Evolutionary conservation across 1,284 basidiomycete genomes (phyloP).

Genomic region (Vanrija pseudolonga): DNA sequence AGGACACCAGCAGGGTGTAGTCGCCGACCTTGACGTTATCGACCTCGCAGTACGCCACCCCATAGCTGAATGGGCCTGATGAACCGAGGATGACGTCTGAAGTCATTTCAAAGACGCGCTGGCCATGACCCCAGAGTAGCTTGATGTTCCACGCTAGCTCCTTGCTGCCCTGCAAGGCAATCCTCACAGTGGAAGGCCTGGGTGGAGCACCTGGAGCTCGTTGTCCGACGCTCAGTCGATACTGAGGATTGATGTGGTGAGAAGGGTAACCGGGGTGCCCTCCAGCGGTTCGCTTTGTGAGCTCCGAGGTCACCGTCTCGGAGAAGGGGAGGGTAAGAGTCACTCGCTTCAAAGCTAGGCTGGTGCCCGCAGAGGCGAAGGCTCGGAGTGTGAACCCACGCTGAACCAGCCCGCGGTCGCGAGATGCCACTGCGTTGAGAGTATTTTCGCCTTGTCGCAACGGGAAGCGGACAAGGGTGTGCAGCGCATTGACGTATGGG

Average conservation of each 20-base stretch:
- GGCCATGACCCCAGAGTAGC: conserved; percentile 69
- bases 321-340: conserved; percentile 31
- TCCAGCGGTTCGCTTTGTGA: conserved; percentile 71
- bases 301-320: conserved; percentile 51
- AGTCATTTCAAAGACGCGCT: conserved; percentile 62
- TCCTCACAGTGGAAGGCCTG: conserved; percentile 52
- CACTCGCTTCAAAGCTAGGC: conserved; percentile 29
- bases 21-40: conserved; percentile 61
- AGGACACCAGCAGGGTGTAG: conserved; percentile 76
- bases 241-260: conserved; percentile 90
- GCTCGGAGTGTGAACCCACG: conserved; percentile 43
- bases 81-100: conserved; percentile 7
- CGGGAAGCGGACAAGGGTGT: conserved; percentile 57
- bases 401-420: conserved; percentile 35
- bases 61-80: conserved; percentile 79
- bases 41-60: conserved; percentile 60
- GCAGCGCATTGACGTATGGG: conserved; percentile 69
- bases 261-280: conserved; percentile 75
- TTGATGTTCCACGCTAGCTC: conserved; percentile 72
- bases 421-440: conserved; percentile 29
- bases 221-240: conserved; percentile 58
- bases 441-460: conserved; percentile 22
- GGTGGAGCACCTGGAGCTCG: background rate
- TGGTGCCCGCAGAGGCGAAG: conserved; percentile 22
- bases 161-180: conserved; percentile 60